A percentile compares a stretch with the other conserved stretches of the same genome.
These are phyloP conservation scores for Cutaneotrichosporon curvatum DNA, from an alignment of 1,284 basidiomycete species.

Conservation along the genomic window DNA sequence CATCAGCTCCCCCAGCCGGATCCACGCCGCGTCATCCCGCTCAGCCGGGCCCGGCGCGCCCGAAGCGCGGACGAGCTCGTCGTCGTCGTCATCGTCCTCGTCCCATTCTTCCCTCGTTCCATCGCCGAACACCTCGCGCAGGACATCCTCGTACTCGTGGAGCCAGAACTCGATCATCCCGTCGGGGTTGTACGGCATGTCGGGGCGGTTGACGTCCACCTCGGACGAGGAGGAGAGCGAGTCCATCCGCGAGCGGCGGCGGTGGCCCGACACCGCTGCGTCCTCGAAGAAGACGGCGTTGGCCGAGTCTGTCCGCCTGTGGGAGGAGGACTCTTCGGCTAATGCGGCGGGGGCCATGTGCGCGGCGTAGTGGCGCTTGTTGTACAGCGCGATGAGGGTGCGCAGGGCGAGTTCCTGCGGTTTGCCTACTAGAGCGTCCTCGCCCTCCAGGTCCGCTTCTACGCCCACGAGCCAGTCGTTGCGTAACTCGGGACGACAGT, in stretches of 20 bases:
- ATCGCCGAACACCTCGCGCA: slow-evolving; percentile 50
- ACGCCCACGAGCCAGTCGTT: slow-evolving; percentile 96
- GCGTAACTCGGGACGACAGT: slow-evolving; percentile 88
- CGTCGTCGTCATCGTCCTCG: slow-evolving; percentile 13
- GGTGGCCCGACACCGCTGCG: background rate
- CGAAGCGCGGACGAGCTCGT: slow-evolving; percentile 6
- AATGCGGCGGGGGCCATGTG: slow-evolving; percentile 6
- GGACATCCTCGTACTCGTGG: slow-evolving; percentile 52
- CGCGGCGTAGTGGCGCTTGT: slow-evolving; percentile 40
- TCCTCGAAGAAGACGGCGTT: slow-evolving; percentile 21
- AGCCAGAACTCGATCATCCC: slow-evolving; percentile 51
- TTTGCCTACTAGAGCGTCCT: slow-evolving; percentile 51
- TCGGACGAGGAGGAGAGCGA: slow-evolving; percentile 16
- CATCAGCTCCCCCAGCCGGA: slow-evolving; percentile 38
- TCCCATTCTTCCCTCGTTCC: slow-evolving; percentile 23
- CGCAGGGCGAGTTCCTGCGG: slow-evolving; percentile 95
- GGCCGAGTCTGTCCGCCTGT: slow-evolving; percentile 20
- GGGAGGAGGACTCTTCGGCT: slow-evolving; percentile 3
- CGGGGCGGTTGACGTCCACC: slow-evolving; percentile 41
- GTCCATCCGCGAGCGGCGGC: slow-evolving; percentile 17
- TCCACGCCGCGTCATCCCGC: slow-evolving; percentile 38
- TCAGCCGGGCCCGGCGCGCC: slow-evolving; percentile 20
- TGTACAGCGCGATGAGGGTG: slow-evolving; percentile 83
- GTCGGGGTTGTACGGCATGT: slow-evolving; percentile 49
- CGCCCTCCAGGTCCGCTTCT: slow-evolving; percentile 84